phyloP scores from a whole-genome alignment of 257 asterid species.

The Paraleonurus japonicus region DNA sequence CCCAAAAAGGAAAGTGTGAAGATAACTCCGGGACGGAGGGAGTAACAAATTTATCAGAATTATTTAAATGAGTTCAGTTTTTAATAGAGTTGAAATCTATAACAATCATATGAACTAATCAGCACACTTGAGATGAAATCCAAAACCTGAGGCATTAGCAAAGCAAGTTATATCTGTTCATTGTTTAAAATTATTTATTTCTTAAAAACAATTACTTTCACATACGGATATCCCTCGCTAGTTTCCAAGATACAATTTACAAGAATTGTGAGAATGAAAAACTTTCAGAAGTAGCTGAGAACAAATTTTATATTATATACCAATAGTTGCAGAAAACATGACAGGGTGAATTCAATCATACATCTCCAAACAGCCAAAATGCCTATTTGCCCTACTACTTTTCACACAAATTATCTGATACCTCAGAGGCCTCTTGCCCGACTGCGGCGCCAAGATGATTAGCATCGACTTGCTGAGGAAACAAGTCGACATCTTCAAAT shows the following conservation, averaged over 20 bases:
- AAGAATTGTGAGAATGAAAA: background rate
- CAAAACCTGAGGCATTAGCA: background rate
- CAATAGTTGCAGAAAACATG: conserved; percentile 8
- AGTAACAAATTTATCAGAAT: background rate
- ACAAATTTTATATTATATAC: background rate
- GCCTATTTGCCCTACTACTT: background rate
- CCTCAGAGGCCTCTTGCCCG: background rate
- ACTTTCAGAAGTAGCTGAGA: background rate
- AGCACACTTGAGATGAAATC: background rate
- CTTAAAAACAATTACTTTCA: background rate
- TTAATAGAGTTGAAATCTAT: background rate
- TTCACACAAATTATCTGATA: conserved; percentile 4
- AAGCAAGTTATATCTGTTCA: background rate
- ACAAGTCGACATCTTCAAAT: background rate
- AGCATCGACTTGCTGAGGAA: background rate
- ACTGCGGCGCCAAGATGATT: background rate
- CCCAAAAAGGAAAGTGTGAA: too few species aligned
- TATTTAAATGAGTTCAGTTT: background rate
- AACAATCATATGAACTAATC: background rate
- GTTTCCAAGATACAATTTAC: background rate
- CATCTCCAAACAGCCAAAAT: background rate
- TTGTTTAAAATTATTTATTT: too few species aligned
- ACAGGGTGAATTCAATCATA: background rate
- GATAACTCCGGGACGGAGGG: too few species aligned
- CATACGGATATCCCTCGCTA: background rate